Percentiles rank a stretch among this genome's conserved stretches.
Evolutionary conservation across 2,329 filamentous ascomycete species (phyloP).

Genomic region (Penicillium carneum): DNA sequence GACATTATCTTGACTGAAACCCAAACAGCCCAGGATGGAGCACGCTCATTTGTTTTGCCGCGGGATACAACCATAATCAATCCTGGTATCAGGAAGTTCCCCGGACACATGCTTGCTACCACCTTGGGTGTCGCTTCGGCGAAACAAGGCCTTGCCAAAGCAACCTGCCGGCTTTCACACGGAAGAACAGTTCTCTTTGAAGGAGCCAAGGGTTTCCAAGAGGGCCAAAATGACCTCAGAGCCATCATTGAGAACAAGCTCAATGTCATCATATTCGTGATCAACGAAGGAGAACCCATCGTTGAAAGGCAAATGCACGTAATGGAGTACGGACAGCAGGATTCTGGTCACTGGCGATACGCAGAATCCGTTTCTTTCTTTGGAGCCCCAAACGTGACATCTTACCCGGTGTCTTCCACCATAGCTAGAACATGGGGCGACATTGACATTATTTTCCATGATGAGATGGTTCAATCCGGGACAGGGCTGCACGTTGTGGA

Average conservation of each 20-base stretch:
- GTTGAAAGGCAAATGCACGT: neutral
- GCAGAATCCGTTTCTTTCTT: conserved; percentile 12
- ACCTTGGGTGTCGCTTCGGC: neutral
- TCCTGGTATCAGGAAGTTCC: neutral
- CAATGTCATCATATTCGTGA: neutral
- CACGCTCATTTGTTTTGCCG: conserved; percentile 1
- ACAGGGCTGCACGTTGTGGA: neutral
- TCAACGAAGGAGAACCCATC: neutral
- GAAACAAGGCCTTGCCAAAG: neutral
- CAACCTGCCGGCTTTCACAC: neutral
- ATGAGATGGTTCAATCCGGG: neutral
- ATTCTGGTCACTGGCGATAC: neutral
- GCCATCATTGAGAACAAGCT: neutral
- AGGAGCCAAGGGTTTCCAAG: neutral
- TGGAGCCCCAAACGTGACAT: neutral
- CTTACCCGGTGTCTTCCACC: neutral
- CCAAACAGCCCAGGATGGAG: neutral
- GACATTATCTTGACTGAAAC: neutral
- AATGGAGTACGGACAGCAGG: neutral
- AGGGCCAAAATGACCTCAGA: neutral
- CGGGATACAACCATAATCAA: conserved; percentile 3
- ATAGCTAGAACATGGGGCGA: conserved; percentile 4
- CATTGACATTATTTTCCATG: neutral
- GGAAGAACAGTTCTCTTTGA: neutral
- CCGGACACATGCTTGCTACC: neutral